phyloP scores from a whole-genome alignment of 2,329 filamentous ascomycete species.

The Alternaria gaisen region DNA sequence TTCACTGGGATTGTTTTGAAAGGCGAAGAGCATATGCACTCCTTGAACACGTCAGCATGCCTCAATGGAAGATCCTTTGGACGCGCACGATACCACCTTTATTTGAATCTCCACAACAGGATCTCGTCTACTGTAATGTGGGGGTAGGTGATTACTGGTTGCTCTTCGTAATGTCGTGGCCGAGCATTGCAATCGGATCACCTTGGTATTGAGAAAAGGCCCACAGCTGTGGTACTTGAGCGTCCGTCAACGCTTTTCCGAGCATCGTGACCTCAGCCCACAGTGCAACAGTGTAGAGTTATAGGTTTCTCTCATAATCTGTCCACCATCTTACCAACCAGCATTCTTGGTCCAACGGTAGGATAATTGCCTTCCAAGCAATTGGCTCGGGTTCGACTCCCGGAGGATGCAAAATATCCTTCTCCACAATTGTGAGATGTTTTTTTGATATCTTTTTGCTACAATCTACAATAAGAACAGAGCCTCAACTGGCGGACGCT shows the following conservation, averaged over 20 bases:
- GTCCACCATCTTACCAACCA: constrained; percentile 44
- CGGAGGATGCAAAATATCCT: too few relatives aligned
- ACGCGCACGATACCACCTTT: constrained; percentile 19
- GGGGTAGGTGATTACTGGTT: constrained; percentile 56
- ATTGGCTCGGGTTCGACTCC: too few relatives aligned
- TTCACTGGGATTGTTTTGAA: neutral
- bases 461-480: too few relatives aligned
- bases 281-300: constrained; percentile 56
- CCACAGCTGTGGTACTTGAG: constrained; percentile 41
- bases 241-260: constrained; percentile 56
- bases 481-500: too few relatives aligned
- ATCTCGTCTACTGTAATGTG: constrained; percentile 57
- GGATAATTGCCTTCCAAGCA: too few relatives aligned
- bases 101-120: constrained; percentile 57
- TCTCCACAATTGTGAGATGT: too few relatives aligned
- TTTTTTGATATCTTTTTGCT: too few relatives aligned
- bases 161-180: constrained; percentile 29
- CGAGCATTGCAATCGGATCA: constrained; percentile 33
- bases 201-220: constrained; percentile 32
- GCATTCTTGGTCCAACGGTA: too few relatives aligned
- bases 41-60: constrained; percentile 18
- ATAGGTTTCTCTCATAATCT: constrained; percentile 50
- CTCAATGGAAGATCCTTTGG: neutral
- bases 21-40: constrained; percentile 7
- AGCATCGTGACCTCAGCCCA: constrained; percentile 63